Base-by-base conservation (phyloP, 192 early-diverging fungal genomes). In the Coemansia sp. region DNA sequence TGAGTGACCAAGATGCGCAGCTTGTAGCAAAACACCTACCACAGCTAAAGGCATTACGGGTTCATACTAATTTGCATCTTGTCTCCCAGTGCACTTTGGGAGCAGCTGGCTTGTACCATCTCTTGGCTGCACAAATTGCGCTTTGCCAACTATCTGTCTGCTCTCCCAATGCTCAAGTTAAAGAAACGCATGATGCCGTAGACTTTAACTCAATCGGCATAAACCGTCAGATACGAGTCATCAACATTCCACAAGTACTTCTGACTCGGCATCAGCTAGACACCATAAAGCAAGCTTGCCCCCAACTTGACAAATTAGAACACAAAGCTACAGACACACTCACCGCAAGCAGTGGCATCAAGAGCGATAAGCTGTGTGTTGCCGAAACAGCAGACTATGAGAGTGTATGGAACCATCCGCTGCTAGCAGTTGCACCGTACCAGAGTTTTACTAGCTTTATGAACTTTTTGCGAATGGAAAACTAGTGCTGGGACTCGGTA, bases 211-310 rank as follows among this genome's bases (percentile, higher is more conserved):
- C 26, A 13, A 20, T 63, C 10, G 59, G 53, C 61, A 44, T 52
- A 11, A 40, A 63, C 19, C 60, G 61, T 3, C 56, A 48, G 28
- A 30, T 41, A n/a, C 60, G 37, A n/a, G 16, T 60, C 6, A 36
- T 74, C 11, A 39, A 41, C 9, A 51, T 48, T 3, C 50, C 70
- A 13, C 20, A 55, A 11, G 42, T 72, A 9, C n/a, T 2, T 14
- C 30, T 72, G 15, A 42, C 70, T 13, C 20, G 53, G 12, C 19
- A 14, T 11, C 70, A 72, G 41, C 8, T 35, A 15, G n/a, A n/a
- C 12, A 6, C 49, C 0, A 61, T 72, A 38, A 58, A 63, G 14
- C 70, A 39, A 23, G 41, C 36, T 39, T 72, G 70, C 38, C 28
- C 11, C 13, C 35, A 37, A 8, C 42, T 72, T 9, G 31, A 42